Evolutionary conservation across 2,329 filamentous ascomycete species (phyloP).

Genomic region (Xylaria arbuscula): DNA sequence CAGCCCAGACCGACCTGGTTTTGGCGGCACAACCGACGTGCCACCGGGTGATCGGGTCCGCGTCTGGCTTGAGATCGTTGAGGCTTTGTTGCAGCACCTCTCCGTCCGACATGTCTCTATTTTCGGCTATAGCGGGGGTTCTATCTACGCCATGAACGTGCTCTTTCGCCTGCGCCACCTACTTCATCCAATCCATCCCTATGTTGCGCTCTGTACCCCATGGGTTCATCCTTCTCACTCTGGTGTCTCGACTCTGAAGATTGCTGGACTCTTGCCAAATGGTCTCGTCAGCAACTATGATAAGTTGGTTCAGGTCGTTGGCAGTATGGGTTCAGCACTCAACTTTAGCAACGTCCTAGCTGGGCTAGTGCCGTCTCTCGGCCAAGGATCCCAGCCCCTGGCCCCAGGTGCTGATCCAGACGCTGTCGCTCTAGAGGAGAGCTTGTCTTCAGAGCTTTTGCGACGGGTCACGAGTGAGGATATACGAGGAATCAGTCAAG

Average conservation of each 20-base stretch:
- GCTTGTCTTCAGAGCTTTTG: constrained; percentile 21
- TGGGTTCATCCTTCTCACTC: constrained; percentile 42
- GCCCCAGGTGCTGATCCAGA: constrained; percentile 33
- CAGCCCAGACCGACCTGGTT: constrained; percentile 51
- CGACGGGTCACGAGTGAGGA: constrained; percentile 30
- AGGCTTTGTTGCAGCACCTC: constrained; percentile 51
- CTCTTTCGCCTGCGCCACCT: constrained; percentile 42
- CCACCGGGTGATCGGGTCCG: constrained; percentile 39
- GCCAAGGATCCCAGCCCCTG: constrained; percentile 6
- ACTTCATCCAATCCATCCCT: constrained; percentile 42
- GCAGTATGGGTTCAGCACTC: constrained; percentile 28
- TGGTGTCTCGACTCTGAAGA: constrained; percentile 32
- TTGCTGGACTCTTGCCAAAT: constrained; percentile 35
- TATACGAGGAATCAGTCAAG: constrained; percentile 38
- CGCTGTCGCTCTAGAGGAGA: constrained; percentile 36
- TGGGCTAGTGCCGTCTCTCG: constrained; percentile 18
- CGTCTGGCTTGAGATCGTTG: constrained; percentile 49
- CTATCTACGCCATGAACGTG: constrained; percentile 43
- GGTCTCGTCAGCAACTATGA: constrained; percentile 36
- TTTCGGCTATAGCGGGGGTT: constrained; percentile 40
- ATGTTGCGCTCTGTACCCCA: constrained; percentile 39
- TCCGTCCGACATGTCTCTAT: constrained; percentile 46
- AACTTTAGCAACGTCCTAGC: constrained; percentile 36
- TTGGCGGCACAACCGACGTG: constrained; percentile 51
- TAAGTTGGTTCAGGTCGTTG: constrained; percentile 28